Base-by-base conservation (phyloP, 2,329 filamentous ascomycete species). In the Colletotrichum filicis region DNA sequence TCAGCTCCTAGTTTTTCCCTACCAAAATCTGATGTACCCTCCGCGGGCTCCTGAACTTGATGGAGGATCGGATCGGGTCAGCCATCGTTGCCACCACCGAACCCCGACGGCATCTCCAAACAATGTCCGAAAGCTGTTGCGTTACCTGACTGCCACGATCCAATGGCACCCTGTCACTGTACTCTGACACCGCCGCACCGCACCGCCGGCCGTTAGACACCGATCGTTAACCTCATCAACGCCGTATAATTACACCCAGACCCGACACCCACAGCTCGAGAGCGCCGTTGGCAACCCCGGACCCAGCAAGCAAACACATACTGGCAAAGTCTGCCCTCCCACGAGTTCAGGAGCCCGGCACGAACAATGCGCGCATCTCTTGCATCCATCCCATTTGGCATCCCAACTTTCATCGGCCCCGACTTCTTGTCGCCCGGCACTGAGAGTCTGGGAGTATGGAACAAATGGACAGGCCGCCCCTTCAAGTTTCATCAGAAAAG, bases 71-170 rank as follows among this genome's bases (percentile, higher is more conserved):
- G 26, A 58, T 66, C 61, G 66, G 53, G 60, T 57, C 63, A 71
- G 63, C 59, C 56, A 67, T 6, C 24, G 7, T 69, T 64, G 70
- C 71, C 66, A 71, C 66, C 71, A 61, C 71, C 71, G 71, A 73
- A 70, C 55, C 55, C 71, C 71, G 71, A 66, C 71, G 66, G 66
- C 55, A 62, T 66, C 66, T 56, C 71, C 71, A 70, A 66, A 52
- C 60, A 57, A 61, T 61, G 71, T 66, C 71, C 71, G 71, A 71
- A 58, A 65, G 52, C 16, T 42, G 62, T 49, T 65, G 52, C 49
- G 53, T 26, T 56, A 16, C 12, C 24, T 56, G 22, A 3, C 53
- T 56, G 22, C 53, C 26, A 26, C 22, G 59, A 49, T 46, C 37
- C 42, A 14, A 49, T 28, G 26, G 66, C 55, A 60, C 61, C 16